Conservation (phyloP, 208 protist species). For the Naegleria lovaniensis region DNA sequence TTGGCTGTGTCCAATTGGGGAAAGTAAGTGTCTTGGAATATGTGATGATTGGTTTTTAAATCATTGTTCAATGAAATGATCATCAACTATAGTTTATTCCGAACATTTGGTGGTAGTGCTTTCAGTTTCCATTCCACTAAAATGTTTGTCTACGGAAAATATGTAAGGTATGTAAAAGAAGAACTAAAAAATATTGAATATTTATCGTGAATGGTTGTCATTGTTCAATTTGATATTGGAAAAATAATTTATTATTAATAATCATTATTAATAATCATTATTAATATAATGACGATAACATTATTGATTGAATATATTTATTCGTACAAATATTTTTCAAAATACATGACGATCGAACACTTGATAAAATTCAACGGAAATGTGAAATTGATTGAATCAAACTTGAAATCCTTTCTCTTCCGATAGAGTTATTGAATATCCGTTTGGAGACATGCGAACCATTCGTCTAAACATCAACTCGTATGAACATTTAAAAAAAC, state of each 20-base stretch:
- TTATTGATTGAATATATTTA: too few relatives aligned
- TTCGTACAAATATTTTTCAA: too few relatives aligned
- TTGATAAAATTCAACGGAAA: too few relatives aligned
- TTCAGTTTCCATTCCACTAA: background rate
- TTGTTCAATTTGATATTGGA: background rate
- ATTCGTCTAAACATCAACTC: background rate
- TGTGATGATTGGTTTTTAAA: too few relatives aligned
- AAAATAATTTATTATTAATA: background rate
- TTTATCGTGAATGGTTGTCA: background rate
- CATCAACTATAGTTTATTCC: slow-evolving; percentile 1
- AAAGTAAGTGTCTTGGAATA: background rate
- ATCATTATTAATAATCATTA: too few relatives aligned
- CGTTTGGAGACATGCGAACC: slow-evolving; percentile 1
- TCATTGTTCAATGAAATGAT: too few relatives aligned
- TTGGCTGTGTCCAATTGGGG: background rate
- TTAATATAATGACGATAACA: too few relatives aligned
- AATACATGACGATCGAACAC: too few relatives aligned
- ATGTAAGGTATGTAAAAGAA: background rate
- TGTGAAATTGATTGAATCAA: too few relatives aligned
- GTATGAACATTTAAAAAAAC: background rate
- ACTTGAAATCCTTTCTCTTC: too few relatives aligned
- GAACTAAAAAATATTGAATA: background rate
- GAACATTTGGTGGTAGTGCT: background rate
- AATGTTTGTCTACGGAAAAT: background rate
- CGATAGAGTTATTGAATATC: background rate